phyloP scores from a whole-genome alignment of 2,329 filamentous ascomycete genomes.

The Fusarium sp. region DNA sequence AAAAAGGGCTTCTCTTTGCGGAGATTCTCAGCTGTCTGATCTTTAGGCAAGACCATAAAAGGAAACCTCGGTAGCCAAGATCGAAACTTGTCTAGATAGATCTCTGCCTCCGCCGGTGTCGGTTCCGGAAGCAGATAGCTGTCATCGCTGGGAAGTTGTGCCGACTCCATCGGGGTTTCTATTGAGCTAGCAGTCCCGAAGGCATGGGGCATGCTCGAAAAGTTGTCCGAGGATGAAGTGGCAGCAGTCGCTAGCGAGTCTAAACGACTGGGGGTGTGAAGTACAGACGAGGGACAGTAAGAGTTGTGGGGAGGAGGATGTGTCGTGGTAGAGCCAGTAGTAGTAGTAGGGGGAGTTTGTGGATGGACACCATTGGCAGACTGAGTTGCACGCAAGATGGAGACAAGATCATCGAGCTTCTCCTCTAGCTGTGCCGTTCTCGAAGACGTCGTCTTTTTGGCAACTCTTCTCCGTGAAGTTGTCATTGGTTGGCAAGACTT shows the following conservation, averaged over 20 bases:
- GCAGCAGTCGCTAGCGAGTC: constrained; percentile 53
- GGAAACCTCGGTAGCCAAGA: constrained; percentile 58
- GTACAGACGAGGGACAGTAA: constrained; percentile 17
- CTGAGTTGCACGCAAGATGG: constrained; percentile 54
- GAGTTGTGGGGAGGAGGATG: constrained; percentile 14
- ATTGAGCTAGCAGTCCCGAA: constrained; percentile 15
- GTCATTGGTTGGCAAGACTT: constrained; percentile 61
- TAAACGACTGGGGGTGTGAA: constrained; percentile 46
- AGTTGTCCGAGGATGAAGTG: constrained; percentile 44
- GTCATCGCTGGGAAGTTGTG: constrained; percentile 28
- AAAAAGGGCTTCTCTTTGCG: constrained; percentile 58
- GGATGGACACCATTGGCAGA: constrained; percentile 23
- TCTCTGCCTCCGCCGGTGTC: constrained; percentile 52
- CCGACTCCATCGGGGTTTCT: constrained; percentile 9
- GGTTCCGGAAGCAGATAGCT: constrained; percentile 43
- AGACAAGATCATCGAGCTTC: constrained; percentile 62
- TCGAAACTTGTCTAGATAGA: constrained; percentile 55
- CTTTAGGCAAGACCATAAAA: constrained; percentile 55
- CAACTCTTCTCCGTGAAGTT: constrained; percentile 53
- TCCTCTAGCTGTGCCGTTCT: constrained; percentile 61
- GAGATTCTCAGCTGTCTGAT: constrained; percentile 53
- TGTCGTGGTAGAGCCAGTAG: constrained; percentile 5
- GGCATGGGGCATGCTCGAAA: constrained; percentile 13
- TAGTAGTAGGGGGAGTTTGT: constrained; percentile 19
- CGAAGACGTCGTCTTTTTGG: constrained; percentile 49